A percentile compares a stretch with the other conserved stretches of the same genome.
Conservation (phyloP, 179 eudicot species). For the Vitellaria paradoxa region DNA sequence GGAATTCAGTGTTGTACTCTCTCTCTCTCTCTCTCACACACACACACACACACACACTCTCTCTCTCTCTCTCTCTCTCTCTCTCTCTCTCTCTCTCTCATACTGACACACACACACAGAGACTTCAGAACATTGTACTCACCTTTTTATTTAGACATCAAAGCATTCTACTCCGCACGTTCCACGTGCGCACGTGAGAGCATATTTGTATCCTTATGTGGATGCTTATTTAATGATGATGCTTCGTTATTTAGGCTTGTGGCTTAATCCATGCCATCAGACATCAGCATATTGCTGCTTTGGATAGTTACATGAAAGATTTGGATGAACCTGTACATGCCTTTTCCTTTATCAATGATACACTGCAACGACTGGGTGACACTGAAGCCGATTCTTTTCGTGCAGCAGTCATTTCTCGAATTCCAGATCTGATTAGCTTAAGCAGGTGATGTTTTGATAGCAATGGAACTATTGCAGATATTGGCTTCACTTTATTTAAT, state of each 20-base stretch:
- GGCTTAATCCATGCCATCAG: slow-evolving; percentile 72
- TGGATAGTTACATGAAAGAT: slow-evolving; percentile 83
- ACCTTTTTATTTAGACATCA: neutral
- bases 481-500: slow-evolving; percentile 5
- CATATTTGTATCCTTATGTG: neutral
- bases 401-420: slow-evolving; percentile 64
- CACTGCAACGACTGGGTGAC: slow-evolving; percentile 39
- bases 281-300: slow-evolving; percentile 63
- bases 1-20: too few species aligned
- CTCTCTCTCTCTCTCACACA: too few species aligned
- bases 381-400: slow-evolving; percentile 48
- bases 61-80: too few species aligned
- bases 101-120: too few species aligned
- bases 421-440: slow-evolving; percentile 60
- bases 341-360: slow-evolving; percentile 63
- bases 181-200: neutral
- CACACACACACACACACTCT: too few species aligned
- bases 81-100: too few species aligned
- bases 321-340: slow-evolving; percentile 74
- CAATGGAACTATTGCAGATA: neutral
- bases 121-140: neutral
- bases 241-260: slow-evolving; percentile 57
- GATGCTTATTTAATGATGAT: neutral
- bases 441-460: slow-evolving; percentile 55
- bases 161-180: neutral